Conservation (phyloP, 2,329 filamentous ascomycete genomes). For the Claviceps sp. region DNA sequence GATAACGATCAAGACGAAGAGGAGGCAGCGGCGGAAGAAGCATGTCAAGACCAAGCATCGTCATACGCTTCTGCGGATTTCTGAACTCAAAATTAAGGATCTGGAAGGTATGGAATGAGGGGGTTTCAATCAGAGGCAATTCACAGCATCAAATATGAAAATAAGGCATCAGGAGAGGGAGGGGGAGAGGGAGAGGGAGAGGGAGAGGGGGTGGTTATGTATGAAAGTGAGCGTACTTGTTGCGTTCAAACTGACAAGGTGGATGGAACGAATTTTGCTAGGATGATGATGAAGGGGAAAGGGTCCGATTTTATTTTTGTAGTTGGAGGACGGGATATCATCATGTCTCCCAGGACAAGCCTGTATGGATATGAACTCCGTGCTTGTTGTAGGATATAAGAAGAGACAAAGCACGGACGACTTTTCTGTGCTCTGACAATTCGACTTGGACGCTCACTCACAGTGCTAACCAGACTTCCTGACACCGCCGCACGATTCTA, state of each 20-base stretch:
- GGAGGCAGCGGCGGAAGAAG: conserved; percentile 59
- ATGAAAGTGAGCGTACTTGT: neutral
- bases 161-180: too few relatives aligned
- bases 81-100: conserved; percentile 57
- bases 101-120: conserved; percentile 23
- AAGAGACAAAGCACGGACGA: neutral
- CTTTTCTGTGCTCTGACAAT: neutral
- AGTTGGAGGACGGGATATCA: neutral
- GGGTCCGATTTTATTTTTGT: neutral
- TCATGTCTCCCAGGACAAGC: neutral
- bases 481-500: too few relatives aligned
- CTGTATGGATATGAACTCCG: conserved; percentile 1
- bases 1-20: conserved; percentile 69
- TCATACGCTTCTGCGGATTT: conserved; percentile 75
- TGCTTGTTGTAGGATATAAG: conserved; percentile 7
- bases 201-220: too few relatives aligned
- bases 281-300: neutral
- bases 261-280: neutral
- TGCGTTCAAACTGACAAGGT: neutral
- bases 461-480: neutral
- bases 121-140: too few relatives aligned
- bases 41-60: conserved; percentile 79
- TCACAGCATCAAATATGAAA: too few relatives aligned
- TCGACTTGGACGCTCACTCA: neutral
- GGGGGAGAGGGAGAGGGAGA: too few relatives aligned